These are phyloP conservation scores for Eucommia ulmoides DNA, from an alignment of 257 asterid species.

Conservation along the genomic window DNA sequence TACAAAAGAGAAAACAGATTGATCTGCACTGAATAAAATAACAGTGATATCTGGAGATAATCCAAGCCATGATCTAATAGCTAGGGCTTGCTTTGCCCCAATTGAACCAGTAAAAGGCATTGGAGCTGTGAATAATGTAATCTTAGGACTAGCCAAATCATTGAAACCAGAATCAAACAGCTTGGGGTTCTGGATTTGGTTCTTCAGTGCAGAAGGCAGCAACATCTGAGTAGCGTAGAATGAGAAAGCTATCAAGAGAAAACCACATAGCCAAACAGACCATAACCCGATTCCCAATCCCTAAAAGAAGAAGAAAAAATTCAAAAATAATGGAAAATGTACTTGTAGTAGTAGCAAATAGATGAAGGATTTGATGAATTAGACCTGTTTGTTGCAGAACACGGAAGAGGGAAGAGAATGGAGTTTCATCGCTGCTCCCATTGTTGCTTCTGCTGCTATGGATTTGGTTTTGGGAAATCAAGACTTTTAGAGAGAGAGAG, in stretches of 20 bases:
- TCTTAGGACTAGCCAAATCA: constrained; percentile 33
- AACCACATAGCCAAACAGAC: constrained; percentile 72
- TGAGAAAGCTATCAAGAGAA: constrained; percentile 52
- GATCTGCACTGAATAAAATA: constrained; percentile 70
- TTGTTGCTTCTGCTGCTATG: constrained; percentile 1
- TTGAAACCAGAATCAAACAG: constrained; percentile 14
- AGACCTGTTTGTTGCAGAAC: constrained; percentile 43
- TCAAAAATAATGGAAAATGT: constrained; percentile 6
- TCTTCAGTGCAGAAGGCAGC: constrained; percentile 32
- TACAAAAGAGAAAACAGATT: constrained; percentile 62
- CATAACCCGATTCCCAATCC: constrained; percentile 49
- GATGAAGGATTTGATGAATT: constrained; percentile 1
- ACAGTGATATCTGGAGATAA: constrained; percentile 44
- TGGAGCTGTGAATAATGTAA: constrained; percentile 72
- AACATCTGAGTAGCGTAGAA: constrained; percentile 60
- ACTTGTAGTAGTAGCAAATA: constrained; percentile 6
- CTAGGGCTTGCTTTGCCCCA: constrained; percentile 64
- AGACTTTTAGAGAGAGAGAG: constrained; percentile 7
- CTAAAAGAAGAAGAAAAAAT: constrained; percentile 22
- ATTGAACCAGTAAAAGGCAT: constrained; percentile 48
- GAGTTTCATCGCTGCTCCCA: constrained; percentile 24
- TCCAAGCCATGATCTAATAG: constrained; percentile 87
- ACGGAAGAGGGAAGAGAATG: constrained; percentile 12
- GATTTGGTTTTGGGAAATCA: constrained; percentile 3
- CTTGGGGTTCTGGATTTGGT: constrained; percentile 21